Percentiles rank a stretch among this genome's conserved stretches.
Evolutionary conservation across 352 stramenopile genomes (phyloP).

Genomic region (Phytophthora tentaculata): DNA sequence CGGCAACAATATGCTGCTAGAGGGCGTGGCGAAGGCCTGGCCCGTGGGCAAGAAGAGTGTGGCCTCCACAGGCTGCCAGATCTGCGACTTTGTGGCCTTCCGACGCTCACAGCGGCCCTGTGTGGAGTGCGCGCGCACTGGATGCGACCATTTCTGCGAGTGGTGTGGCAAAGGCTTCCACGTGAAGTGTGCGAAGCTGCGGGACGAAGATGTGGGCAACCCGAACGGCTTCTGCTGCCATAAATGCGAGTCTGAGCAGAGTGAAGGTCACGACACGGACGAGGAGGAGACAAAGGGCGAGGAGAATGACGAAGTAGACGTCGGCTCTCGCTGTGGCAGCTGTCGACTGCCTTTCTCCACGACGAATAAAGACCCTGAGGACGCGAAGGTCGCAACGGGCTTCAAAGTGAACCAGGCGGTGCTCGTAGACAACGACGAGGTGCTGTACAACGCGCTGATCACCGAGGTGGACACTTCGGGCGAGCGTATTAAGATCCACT

Average conservation of each 20-base stretch:
- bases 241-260: conserved; percentile 74
- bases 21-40: conserved; percentile 54
- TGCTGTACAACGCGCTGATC: conserved; percentile 89
- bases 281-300: conserved; percentile 48
- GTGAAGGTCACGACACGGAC: conserved; percentile 57
- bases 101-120: conserved; percentile 74
- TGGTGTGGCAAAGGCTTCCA: conserved; percentile 87
- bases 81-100: conserved; percentile 83
- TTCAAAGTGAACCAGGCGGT: conserved; percentile 88
- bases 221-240: conserved; percentile 76
- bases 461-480: conserved; percentile 74
- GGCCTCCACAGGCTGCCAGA: conserved; percentile 66
- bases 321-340: conserved; percentile 71
- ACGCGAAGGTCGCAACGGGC: conserved; percentile 26
- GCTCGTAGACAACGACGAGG: conserved; percentile 85
- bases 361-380: conserved; percentile 35
- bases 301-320: conserved; percentile 50
- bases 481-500: conserved; percentile 89
- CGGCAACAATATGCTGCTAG: conserved; percentile 48
- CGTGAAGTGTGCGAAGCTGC: conserved; percentile 62
- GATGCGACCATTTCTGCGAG: conserved; percentile 85
- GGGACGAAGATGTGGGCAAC: conserved; percentile 58
- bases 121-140: conserved; percentile 59
- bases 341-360: conserved; percentile 65
- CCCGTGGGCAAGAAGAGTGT: conserved; percentile 53